Percentiles rank a stretch among this genome's conserved stretches.
These are phyloP conservation scores for Sphagnum fallax DNA, from an alignment of 228 moss, liverwort and hornwort genomes.

Conservation along the genomic window DNA sequence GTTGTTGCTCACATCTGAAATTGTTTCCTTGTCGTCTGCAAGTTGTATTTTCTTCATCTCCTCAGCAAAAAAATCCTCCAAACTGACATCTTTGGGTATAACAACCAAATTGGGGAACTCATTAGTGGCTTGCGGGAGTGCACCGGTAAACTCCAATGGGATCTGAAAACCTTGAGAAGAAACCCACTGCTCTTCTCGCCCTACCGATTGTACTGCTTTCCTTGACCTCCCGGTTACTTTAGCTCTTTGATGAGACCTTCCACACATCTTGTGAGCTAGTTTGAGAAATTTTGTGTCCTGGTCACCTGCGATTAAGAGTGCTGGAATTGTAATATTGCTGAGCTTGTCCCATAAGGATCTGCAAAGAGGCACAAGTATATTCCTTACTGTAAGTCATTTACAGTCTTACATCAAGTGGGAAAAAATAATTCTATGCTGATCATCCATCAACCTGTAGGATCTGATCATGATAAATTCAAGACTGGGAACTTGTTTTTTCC, in stretches of 20 bases:
- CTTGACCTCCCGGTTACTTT: slow-evolving; percentile 1
- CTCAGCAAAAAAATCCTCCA: slow-evolving; percentile 22
- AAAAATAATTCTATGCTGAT: not conserved
- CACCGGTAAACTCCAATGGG: slow-evolving; percentile 28
- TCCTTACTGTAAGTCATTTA: not conserved
- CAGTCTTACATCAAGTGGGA: not conserved
- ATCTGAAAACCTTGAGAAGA: slow-evolving; percentile 16
- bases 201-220: slow-evolving; percentile 15
- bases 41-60: slow-evolving; percentile 27
- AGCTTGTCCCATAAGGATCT: slow-evolving; percentile 80
- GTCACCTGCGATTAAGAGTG: slow-evolving; percentile 65
- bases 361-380: slow-evolving; percentile 1
- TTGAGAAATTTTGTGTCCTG: slow-evolving; percentile 67
- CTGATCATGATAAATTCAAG: not conserved
- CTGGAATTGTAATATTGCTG: slow-evolving; percentile 28
- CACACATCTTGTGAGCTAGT: slow-evolving; percentile 63
- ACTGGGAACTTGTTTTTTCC: not conserved
- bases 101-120: slow-evolving; percentile 27
- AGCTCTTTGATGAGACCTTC: slow-evolving; percentile 20
- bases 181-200: slow-evolving; percentile 10
- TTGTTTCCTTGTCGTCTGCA: too few species aligned
- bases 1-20: too few species aligned
- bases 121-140: slow-evolving; percentile 34
- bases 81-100: slow-evolving; percentile 23
- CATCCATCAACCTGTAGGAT: not conserved